Conservation (phyloP, 2,329 filamentous ascomycete species). For the Pestalotiopsis fici region DNA sequence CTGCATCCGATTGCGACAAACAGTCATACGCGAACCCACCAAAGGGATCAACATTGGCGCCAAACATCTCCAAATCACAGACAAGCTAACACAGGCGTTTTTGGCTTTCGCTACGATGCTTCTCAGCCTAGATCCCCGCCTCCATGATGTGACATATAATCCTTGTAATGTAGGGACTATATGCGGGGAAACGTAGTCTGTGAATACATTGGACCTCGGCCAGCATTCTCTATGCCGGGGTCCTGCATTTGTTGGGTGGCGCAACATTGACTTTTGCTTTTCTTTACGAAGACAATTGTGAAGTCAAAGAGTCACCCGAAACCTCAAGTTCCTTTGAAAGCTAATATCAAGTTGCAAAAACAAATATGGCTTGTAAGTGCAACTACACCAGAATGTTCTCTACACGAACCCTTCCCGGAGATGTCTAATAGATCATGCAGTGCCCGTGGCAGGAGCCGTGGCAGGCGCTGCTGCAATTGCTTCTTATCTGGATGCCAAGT, state of each 20-base stretch:
- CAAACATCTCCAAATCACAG: background rate
- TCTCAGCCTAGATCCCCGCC: background rate
- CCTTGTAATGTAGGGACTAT: background rate
- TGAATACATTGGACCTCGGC: background rate
- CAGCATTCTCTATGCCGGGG: background rate
- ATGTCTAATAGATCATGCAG: background rate
- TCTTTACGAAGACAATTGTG: too few species aligned
- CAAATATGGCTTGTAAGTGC: background rate
- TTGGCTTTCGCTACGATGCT: background rate
- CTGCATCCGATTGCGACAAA: too few species aligned
- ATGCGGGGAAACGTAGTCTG: background rate
- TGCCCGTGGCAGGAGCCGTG: constrained; percentile 17
- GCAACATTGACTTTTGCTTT: background rate
- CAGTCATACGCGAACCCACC: background rate
- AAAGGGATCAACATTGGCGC: background rate
- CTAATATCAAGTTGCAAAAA: too few species aligned
- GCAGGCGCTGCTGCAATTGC: constrained; percentile 30
- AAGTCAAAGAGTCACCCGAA: background rate
- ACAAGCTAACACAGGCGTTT: background rate
- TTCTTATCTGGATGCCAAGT: constrained; percentile 68
- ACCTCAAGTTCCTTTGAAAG: background rate
- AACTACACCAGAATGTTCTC: too few species aligned
- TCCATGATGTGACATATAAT: background rate
- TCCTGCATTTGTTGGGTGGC: background rate
- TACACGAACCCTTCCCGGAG: too few species aligned